Base-by-base conservation (phyloP, 73 alveolate genomes). In the Paramecium primaurelia region DNA sequence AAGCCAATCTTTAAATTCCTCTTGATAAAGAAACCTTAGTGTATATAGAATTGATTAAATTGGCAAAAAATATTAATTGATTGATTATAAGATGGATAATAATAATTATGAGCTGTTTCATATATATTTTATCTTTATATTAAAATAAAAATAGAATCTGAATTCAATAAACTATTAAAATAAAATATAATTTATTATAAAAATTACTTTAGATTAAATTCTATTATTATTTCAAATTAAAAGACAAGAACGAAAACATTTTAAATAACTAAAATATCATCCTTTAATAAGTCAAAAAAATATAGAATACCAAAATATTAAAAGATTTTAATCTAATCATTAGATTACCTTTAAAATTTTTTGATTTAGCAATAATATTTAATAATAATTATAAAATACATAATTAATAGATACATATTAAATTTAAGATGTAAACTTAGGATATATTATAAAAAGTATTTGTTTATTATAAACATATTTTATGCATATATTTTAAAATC, bases 21-120 rank as follows among this genome's bases (percentile, higher is more conserved):
- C 58, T 73, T 30, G 59, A 73, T 2, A 73, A 73, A 38, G 87
- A 73, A n/a, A 73, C 87, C 16, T 44, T 73, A 12, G 59, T 73
- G 59, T 73, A 73, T 73, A 73, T 73, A 37, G 54, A 73, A 73
- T 73, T 73, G 87, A 73, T 73, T 73, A 73, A 73, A 73, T 36
- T 73, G 64, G 84, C 84, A 28, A 64, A 64, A 26, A 64, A 16
- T 64, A 64, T 42, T 28, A 34, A 54, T 54, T 54, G 69, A 54
- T 6, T 40, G 16, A 10, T 40, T 10, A 40, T 40, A 8, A 40
- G 49, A 7, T 40, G 49, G 49, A 40, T 3, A 49, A 49, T 14
- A 49, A 12, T 49, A 49, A 49, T n/a, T 54, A 54, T 18, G 69
- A 54, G 69, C 9, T 54, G 69, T 54, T 54, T 54, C 32, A 16